Percentiles rank a stretch among this genome's conserved stretches.
phyloP scores from a whole-genome alignment of 139 green algal genomes.

The Asterochloris erici region DNA sequence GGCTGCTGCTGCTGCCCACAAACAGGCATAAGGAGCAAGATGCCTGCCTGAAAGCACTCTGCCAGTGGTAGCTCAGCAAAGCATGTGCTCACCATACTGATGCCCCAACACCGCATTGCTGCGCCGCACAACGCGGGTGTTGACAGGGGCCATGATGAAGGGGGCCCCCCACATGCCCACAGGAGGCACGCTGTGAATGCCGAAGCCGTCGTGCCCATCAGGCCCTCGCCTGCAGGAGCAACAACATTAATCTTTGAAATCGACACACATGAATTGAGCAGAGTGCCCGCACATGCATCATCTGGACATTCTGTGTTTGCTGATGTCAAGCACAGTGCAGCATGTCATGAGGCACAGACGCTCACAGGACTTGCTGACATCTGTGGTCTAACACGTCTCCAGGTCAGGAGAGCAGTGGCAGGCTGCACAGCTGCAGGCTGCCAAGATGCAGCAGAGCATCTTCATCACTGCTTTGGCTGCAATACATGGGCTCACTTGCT shows the following conservation, averaged over 20 bases:
- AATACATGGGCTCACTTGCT: conserved; percentile 3
- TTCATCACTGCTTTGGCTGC: background rate
- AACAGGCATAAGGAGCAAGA: background rate
- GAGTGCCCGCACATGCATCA: too few species aligned
- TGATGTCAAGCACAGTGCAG: too few species aligned
- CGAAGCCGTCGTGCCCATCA: conserved; percentile 2
- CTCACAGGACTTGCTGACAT: too few species aligned
- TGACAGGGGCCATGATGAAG: conserved; percentile 63
- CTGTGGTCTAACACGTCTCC: too few species aligned
- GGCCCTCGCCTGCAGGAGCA: conserved; percentile 15
- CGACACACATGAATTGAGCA: too few species aligned
- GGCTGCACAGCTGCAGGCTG: too few species aligned
- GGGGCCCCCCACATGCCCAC: conserved; percentile 39
- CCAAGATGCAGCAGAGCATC: background rate
- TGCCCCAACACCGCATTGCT: conserved; percentile 43
- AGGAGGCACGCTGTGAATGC: conserved; percentile 19
- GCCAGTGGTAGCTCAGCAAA: background rate
- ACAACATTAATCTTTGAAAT: background rate
- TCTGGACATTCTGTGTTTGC: too few species aligned
- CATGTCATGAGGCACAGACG: too few species aligned
- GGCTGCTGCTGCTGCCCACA: background rate
- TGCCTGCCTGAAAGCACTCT: background rate
- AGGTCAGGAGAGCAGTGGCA: too few species aligned
- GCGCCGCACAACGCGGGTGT: conserved; percentile 65
- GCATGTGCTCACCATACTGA: conserved; percentile 31